phyloP scores from a whole-genome alignment of 768 basidiomycete species.

The Sarcomyxa edulis region DNA sequence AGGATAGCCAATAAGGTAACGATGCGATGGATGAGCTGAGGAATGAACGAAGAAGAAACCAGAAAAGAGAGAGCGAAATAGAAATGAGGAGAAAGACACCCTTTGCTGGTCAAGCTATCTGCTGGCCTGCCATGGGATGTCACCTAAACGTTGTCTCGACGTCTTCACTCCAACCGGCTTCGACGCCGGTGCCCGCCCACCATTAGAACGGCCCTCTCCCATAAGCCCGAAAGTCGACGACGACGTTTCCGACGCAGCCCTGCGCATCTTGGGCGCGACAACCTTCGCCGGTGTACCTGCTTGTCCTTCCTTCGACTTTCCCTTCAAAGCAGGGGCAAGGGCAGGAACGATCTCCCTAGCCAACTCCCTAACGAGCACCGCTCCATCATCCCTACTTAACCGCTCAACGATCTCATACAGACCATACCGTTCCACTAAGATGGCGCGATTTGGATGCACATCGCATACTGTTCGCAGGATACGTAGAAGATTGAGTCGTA shows the following conservation, averaged over 20 bases:
- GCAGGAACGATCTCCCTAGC: slow-evolving; percentile 82
- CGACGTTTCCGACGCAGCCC: slow-evolving; percentile 70
- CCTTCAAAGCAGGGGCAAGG: slow-evolving; percentile 66
- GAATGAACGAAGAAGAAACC: slow-evolving; percentile 10
- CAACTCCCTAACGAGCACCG: slow-evolving; percentile 86
- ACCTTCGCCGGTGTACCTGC: slow-evolving; percentile 11
- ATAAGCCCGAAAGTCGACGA: too few relatives aligned
- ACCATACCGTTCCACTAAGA: slow-evolving; percentile 79
- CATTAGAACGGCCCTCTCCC: slow-evolving; percentile 21
- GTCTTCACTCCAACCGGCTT: slow-evolving; percentile 25
- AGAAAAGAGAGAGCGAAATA: slow-evolving; percentile 5
- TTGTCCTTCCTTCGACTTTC: slow-evolving; percentile 26
- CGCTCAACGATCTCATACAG: slow-evolving; percentile 75
- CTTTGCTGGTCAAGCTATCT: too few relatives aligned
- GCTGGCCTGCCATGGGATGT: slow-evolving; percentile 53
- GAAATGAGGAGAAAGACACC: slow-evolving; percentile 8
- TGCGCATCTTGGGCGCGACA: slow-evolving; percentile 60
- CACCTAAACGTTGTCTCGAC: slow-evolving; percentile 51
- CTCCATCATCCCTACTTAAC: slow-evolving; percentile 81
- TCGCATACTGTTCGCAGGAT: slow-evolving; percentile 86
- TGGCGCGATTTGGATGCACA: slow-evolving; percentile 78
- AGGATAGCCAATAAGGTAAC: too few relatives aligned
- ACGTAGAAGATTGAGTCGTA: slow-evolving; percentile 84
- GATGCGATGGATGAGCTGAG: slow-evolving; percentile 10
- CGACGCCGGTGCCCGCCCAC: slow-evolving; percentile 12